Conservation (phyloP, 495 filamentous ascomycete species). For the Clohesyomyces aquaticus region DNA sequence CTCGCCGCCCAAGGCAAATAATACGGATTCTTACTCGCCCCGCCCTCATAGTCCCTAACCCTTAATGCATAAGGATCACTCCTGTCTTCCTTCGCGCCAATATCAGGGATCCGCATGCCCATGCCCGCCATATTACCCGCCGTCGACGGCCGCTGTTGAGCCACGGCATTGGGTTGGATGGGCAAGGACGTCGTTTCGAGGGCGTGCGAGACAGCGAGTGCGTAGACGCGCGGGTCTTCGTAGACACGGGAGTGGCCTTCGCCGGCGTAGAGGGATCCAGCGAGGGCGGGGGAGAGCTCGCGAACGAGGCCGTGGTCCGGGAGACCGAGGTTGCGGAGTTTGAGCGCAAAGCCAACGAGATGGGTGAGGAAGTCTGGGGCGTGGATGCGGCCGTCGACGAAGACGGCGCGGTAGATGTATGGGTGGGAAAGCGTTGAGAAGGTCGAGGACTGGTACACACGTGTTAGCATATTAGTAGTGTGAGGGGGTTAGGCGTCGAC, state of each 20-base stretch:
- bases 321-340: constrained; percentile 88
- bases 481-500: constrained; percentile 16
- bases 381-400: constrained; percentile 91
- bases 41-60: constrained; percentile 38
- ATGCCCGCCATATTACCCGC: constrained; percentile 14
- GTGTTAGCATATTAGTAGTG: background rate
- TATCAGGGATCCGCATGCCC: constrained; percentile 13
- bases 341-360: constrained; percentile 89
- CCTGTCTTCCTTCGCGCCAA: constrained; percentile 46
- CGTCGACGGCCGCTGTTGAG: constrained; percentile 18
- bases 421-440: constrained; percentile 84
- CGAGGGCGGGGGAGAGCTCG: constrained; percentile 84
- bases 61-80: constrained; percentile 38
- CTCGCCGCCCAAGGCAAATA: constrained; percentile 93
- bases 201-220: constrained; percentile 80
- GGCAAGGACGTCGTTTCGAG: constrained; percentile 71
- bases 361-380: constrained; percentile 92
- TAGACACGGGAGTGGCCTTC: constrained; percentile 94
- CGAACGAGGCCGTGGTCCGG: constrained; percentile 91
- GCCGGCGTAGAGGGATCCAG: constrained; percentile 86
- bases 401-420: constrained; percentile 89
- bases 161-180: constrained; percentile 1
- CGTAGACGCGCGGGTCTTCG: constrained; percentile 86
- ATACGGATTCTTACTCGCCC: constrained; percentile 69
- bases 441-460: constrained; percentile 67